Conservation (phyloP, 495 filamentous ascomycete species). For the Parmelia sp. region DNA sequence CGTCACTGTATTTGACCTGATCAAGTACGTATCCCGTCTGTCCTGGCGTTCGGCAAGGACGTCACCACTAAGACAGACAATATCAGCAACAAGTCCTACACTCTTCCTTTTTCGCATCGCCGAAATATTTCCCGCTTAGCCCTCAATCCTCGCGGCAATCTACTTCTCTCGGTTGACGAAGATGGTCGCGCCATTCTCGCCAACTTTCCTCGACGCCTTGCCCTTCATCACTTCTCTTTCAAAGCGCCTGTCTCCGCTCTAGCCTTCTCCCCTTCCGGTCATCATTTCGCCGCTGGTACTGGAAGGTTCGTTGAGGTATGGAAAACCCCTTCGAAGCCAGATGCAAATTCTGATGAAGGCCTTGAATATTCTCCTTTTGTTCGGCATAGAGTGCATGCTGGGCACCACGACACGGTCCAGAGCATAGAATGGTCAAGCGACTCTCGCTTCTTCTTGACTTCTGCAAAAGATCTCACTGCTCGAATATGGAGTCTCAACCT, state of each 20-base stretch:
- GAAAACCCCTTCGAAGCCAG: slow-evolving; percentile 86
- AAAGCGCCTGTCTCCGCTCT: slow-evolving; percentile 73
- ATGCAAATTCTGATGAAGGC: slow-evolving; percentile 67
- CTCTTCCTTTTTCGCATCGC: slow-evolving; percentile 88
- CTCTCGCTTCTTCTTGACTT: slow-evolving; percentile 86
- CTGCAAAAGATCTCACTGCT: slow-evolving; percentile 85
- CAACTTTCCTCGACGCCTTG: slow-evolving; percentile 75
- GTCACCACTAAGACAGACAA: slow-evolving; percentile 19
- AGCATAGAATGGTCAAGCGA: slow-evolving; percentile 91
- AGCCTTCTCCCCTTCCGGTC: slow-evolving; percentile 85
- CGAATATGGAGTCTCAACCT: slow-evolving; percentile 89
- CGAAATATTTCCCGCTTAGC: slow-evolving; percentile 85
- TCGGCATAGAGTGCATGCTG: slow-evolving; percentile 73
- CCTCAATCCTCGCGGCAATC: slow-evolving; percentile 79
- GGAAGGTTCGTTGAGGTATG: slow-evolving; percentile 86
- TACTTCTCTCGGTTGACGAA: slow-evolving; percentile 88
- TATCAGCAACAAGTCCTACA: slow-evolving; percentile 86
- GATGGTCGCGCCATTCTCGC: slow-evolving; percentile 89
- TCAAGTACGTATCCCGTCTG: slow-evolving; percentile 60
- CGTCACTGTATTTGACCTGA: slow-evolving; percentile 90
- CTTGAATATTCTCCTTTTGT: slow-evolving; percentile 94
- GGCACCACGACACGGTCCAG: slow-evolving; percentile 80
- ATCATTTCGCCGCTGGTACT: slow-evolving; percentile 78
- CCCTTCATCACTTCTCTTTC: slow-evolving; percentile 91
- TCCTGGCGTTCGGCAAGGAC: background rate